These are phyloP conservation scores for Tetrapisispora arboricola DNA, from an alignment of 805 yeast species.

Conservation along the genomic window DNA sequence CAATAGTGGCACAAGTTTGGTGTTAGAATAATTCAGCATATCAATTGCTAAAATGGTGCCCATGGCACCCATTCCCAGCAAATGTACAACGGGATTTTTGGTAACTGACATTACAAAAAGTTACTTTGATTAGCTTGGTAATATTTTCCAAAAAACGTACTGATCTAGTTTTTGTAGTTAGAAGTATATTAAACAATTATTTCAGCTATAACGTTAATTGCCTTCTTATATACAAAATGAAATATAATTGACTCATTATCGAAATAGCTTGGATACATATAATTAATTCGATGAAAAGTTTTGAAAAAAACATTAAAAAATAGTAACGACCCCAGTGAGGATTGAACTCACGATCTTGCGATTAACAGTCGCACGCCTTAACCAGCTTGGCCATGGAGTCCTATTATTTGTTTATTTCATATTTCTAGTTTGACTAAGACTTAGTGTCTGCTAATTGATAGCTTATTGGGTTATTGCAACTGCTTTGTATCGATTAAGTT, in stretches of 20 bases:
- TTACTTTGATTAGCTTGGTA: not conserved
- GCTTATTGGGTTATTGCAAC: too few relatives aligned
- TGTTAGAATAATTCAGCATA: constrained; percentile 15
- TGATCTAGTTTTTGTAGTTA: too few relatives aligned
- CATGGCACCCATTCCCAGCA: constrained; percentile 29
- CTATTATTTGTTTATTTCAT: not conserved
- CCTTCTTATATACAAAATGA: too few relatives aligned
- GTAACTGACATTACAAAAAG: not conserved
- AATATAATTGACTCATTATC: not conserved
- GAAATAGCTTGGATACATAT: too few relatives aligned
- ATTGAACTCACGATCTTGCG: constrained; percentile 50
- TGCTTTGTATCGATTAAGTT: too few relatives aligned
- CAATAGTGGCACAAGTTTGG: constrained; percentile 23
- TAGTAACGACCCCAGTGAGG: constrained; percentile 41
- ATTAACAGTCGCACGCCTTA: constrained; percentile 54
- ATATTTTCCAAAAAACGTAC: not conserved
- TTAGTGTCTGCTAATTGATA: too few relatives aligned
- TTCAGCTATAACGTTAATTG: too few relatives aligned
- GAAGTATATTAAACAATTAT: too few relatives aligned
- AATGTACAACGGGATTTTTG: constrained; percentile 17
- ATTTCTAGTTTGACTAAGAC: too few relatives aligned
- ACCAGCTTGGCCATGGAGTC: constrained; percentile 52
- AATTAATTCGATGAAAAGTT: too few relatives aligned
- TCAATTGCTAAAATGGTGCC: constrained; percentile 26
- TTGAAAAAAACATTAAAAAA: constrained; percentile 1